Evolutionary conservation across 352 stramenopile species (phyloP), one percentile per base, ranked within the genome.

Genomic region (Globisporangium abappressorium): DNA sequence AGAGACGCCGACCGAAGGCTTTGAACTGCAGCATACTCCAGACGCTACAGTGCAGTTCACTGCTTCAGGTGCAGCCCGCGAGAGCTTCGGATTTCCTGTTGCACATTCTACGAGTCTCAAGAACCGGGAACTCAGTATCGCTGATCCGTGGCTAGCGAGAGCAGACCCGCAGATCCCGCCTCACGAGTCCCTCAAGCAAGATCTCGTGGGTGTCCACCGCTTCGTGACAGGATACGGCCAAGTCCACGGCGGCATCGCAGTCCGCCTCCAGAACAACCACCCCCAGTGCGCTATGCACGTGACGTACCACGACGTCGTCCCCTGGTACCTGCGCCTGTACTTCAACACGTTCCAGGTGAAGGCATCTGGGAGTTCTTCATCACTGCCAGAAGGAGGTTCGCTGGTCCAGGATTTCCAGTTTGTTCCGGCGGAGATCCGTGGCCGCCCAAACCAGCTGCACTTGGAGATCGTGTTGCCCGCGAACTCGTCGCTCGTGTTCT

Each of bases 291-390:
- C 78, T 22, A 81, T 91, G 79, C 73, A 59, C 20, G 82, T 94
- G 33, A 77, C 65, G 12, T 94, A 95, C 67, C 71, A 89, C 68
- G 85, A 94, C 65, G 68, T 86, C n/a, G 75, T 91, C 22, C 84
- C 87, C n/a, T 95, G 85, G 85, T 95, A 84, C 65, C 70, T 95
- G 22, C 82, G 85, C 7, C 54, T 94, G 26, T 95, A 92, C 69
- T 92, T 91, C 68, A 81, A 85, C 74, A 87, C 87, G 6, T 85
- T 93, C 62, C 71, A 79, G 36, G 34, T 70, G 11, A 71, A 71
- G 18, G 62, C 70, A 2, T 62, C 65, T 1, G 34, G 33, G 36
- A 26, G 57, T 24, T 15, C 43, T 5, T 53, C 53, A 51, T 15
- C 15, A 12, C 8, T 33, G 4, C 26, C 28, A 28, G 62, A 63